Base-by-base conservation (phyloP, 73 alveolate genomes). In the Blepharisma stoltei region DNA sequence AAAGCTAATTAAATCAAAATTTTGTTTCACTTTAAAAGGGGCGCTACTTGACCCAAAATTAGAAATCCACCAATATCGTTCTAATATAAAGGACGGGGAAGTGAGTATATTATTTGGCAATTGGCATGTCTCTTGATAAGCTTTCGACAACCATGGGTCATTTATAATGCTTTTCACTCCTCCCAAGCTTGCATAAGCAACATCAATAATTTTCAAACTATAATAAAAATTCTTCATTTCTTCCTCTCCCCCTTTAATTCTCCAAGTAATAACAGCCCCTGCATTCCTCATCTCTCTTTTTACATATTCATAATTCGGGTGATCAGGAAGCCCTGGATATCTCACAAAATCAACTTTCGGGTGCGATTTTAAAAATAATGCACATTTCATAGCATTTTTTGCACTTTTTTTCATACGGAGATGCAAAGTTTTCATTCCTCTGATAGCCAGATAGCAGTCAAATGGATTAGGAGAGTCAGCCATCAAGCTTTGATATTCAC, bases 381-480 rank as follows among this genome's bases (percentile, higher is more conserved):
- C 99, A 0, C 92, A 90, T 7, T 84, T 81, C 32, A 79, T 48
- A 21, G 97, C 99, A 77, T 90, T 95, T 25, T 70, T 68, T 78
- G 78, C 83, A 71, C 83, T 91, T 41, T 54, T 54, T 49, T 88
- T 88, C 89, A 95, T 88, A 83, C 99, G 82, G 18, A 91, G 54
- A 21, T 86, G 89, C 53, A 95, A 86, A 9, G 98, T 92, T 88
- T 89, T 95, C 55, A 90, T 66, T 43, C 98, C 94, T 88, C 99
- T 92, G 54, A 92, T 67, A 32, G 94, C 93, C 20, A 95, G 84
- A 83, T 90, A 95, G 75, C 95, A 88, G 81, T 95, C 99, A 80
- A 92, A 87, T 47, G 97, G 93, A 47, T 93, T 78, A n/a, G 95
- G 90, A n/a, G 88, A 71, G 4, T 95, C 82, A 23, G 98, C 99